Percentiles rank a stretch among this genome's conserved stretches.
Conservation (phyloP, 1,139 yeast genomes). For the Debaryomyces nepalensis region DNA sequence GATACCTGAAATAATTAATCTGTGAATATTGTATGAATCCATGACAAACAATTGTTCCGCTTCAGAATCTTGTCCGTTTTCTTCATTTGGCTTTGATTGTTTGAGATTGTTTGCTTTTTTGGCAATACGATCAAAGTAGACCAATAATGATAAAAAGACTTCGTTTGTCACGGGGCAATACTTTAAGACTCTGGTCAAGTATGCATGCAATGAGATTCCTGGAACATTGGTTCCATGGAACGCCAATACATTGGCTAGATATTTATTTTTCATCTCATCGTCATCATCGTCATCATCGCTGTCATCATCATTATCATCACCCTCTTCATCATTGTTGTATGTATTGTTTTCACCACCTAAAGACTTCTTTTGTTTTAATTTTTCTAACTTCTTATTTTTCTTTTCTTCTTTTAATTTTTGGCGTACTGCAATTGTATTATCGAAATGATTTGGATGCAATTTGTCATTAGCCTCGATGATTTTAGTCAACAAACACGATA, state of each 20-base stretch:
- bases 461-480: conserved; percentile 93
- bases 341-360: conserved; percentile 18
- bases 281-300: conserved; percentile 44
- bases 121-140: conserved; percentile 93
- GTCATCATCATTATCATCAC: conserved; percentile 24
- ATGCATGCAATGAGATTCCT: conserved; percentile 88
- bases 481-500: conserved; percentile 80
- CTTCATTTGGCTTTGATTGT: conserved; percentile 24
- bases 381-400: conserved; percentile 31
- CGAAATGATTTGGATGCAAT: conserved; percentile 74
- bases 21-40: conserved; percentile 94
- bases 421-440: conserved; percentile 52
- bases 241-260: conserved; percentile 77
- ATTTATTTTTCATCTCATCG: conserved; percentile 56
- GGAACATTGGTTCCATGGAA: conserved; percentile 97
- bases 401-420: conserved; percentile 48
- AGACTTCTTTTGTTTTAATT: conserved; percentile 20
- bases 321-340: conserved; percentile 21
- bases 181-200: conserved; percentile 84
- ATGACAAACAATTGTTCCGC: conserved; percentile 77
- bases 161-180: conserved; percentile 98
- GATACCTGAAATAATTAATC: conserved; percentile 93
- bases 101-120: conserved; percentile 72
- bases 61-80: conserved; percentile 19
- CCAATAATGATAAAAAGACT: conserved; percentile 85